Base-by-base conservation (phyloP, 169 alveolate genomes). In the Cryptosporidium muris region DNA sequence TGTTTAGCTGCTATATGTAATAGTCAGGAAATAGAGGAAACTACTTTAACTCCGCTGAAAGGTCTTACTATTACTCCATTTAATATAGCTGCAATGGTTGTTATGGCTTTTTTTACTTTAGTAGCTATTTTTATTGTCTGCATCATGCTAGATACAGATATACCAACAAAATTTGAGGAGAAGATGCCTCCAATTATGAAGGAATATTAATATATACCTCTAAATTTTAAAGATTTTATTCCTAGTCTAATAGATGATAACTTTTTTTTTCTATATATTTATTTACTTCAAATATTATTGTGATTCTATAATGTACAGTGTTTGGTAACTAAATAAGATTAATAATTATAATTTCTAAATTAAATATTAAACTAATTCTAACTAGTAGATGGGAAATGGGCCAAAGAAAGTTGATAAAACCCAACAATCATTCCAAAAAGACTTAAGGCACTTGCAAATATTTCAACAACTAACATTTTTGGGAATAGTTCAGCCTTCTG, bases 401-500 rank as follows among this genome's bases (percentile, higher is more conserved):
- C 85, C 16, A 74, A 68, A 4, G 85, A 74, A 38, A 91, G 88
- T 66, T 93, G 93, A 51, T 93, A 93, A 81, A 94, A 93, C 49
- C 97, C 98, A 51, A 95, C 95, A 67, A 96, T 96, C 74, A 96
- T 97, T 42, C 98, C 98, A 82, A 96, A 96, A 9, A 96, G 92
- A 92, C 99, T 99, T 51, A 98, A 92, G 62, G 99, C 99, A 66
- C 99, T 94, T 43, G 99, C 99, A 82, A 98, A 98, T 88, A 98
- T 98, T 90, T 98, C 99, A 81, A 98, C 97, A 90, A 98, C 95
- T 56, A 98, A 94, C 93, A 98, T 97, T 92, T 97, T 96, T 52
- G 97, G 99, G 91, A 98, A 98, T n/a, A 99, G 95, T 82, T 97
- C 99, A 7, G 99, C 99, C 58, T 95, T 93, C 94, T 97, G 99